Percentiles rank a stretch among this genome's conserved stretches.
Evolutionary conservation across 2,329 filamentous ascomycete genomes (phyloP).

Genomic region (Chlorencoelia australis): DNA sequence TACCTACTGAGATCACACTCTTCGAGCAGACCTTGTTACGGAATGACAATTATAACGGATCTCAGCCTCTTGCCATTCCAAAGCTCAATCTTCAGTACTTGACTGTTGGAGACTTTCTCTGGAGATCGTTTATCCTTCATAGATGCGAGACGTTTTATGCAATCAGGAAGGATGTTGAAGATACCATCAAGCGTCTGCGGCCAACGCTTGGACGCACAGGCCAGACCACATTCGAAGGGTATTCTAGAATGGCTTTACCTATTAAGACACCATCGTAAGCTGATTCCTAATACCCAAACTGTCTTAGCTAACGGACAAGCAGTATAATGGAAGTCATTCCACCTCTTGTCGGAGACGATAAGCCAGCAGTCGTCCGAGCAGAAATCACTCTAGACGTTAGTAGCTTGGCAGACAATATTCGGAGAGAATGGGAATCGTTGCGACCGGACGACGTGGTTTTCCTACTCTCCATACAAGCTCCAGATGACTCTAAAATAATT

Average conservation of each 20-base stretch:
- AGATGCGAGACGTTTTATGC: conserved; percentile 88
- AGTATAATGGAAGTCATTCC: conserved; percentile 76
- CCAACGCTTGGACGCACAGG: conserved; percentile 56
- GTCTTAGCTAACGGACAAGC: conserved; percentile 11
- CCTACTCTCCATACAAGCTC: conserved; percentile 63
- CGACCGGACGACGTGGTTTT: conserved; percentile 85
- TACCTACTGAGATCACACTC: conserved; percentile 76
- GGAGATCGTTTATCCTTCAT: conserved; percentile 83
- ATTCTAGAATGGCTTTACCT: conserved; percentile 83
- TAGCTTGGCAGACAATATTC: conserved; percentile 63
- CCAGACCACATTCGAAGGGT: conserved; percentile 68
- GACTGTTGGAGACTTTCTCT: conserved; percentile 92
- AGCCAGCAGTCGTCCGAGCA: conserved; percentile 75
- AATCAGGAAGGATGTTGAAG: conserved; percentile 83
- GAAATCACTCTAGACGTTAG: conserved; percentile 81
- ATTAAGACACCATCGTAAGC: conserved; percentile 63
- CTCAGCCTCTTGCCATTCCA: conserved; percentile 76
- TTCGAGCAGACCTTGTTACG: conserved; percentile 72
- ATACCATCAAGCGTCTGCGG: conserved; percentile 66
- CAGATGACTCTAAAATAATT: conserved; percentile 37
- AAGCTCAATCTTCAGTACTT: conserved; percentile 95
- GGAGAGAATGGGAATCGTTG: conserved; percentile 82
- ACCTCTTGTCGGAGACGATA: conserved; percentile 70
- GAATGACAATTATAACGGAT: conserved; percentile 81
- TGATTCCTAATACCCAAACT: background rate